Base-by-base conservation (phyloP, 2,329 filamentous ascomycete species). In the Botrytis galanthina region DNA sequence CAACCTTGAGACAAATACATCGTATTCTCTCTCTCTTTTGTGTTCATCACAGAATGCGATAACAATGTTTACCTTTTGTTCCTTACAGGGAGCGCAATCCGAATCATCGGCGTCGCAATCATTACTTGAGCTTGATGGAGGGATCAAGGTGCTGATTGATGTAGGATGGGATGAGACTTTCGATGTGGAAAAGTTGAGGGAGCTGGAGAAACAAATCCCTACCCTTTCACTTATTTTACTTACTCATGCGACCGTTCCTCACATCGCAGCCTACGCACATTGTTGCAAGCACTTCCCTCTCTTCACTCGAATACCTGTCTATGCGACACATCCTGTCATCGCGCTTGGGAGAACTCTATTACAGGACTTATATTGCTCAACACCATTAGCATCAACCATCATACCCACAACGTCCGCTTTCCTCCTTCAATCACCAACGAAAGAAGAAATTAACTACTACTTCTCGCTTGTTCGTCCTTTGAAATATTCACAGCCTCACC, bases 141-240 rank as follows among this genome's bases (percentile, higher is more conserved):
- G 95, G 74, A 92, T 99, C 84, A 98, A 98, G 83, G 90, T 99
- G 70, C 88, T 99, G 71, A 90, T 99, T 54, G 95, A 98, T 81
- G 91, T 98, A 62, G 96, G 96, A 74, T 99, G 96, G 96, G 95
- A 98, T 81, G 94, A 97, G 81, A 88, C 89, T 3, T 98, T 99
- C 81, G 92, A 97, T 80, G 89, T 90, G 46, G 88, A 89, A 75
- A 92, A 93, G 85, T 89, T 99, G 70, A 90, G 90, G 79, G 93
- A 96, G 83, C 88, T 99, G 75, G 95, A 98, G 84, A 96, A 94
- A 85, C 93, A 97, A 85, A 90, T 97, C 16, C 93, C 95, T 35
- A 97, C 95, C 0, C 87, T 99, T 61, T 98, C 96, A 4, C 87
- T 99, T 78, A 92, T 99, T 79, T 92, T 99, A 59, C 88, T 99